Evolutionary conservation across 352 stramenopile genomes (phyloP).

Genomic region (Globisporangium paddicum): DNA sequence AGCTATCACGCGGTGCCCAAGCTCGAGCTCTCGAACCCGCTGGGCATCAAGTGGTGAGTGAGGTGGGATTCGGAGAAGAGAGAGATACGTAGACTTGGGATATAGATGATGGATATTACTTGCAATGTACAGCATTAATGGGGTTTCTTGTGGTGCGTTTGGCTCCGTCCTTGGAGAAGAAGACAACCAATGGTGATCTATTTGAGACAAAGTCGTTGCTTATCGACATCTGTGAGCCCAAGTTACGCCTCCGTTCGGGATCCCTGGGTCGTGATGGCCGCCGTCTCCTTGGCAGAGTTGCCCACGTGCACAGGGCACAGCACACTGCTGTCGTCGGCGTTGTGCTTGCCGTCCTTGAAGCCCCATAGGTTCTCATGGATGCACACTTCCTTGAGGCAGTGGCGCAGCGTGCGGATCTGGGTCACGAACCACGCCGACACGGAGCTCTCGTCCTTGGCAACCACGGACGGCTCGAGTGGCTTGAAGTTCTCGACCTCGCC

Average conservation of each 20-base stretch:
- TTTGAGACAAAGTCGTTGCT: conserved; percentile 11
- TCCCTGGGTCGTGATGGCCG: conserved; percentile 48
- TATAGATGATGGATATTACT: conserved; percentile 4
- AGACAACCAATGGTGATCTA: conserved; percentile 4
- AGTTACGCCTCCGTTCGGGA: conserved; percentile 33
- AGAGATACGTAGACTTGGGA: not conserved
- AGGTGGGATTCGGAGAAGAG: not conserved
- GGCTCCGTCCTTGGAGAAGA: conserved; percentile 3
- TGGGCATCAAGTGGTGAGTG: conserved; percentile 86
- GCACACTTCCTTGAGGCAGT: conserved; percentile 74
- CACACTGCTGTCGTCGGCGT: conserved; percentile 65
- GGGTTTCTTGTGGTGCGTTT: not conserved
- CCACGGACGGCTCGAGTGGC: conserved; percentile 25
- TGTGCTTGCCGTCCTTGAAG: conserved; percentile 67
- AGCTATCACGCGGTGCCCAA: conserved; percentile 83
- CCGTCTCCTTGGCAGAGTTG: conserved; percentile 61
- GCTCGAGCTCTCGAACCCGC: conserved; percentile 77
- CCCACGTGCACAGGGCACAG: conserved; percentile 77
- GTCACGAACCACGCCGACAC: conserved; percentile 57
- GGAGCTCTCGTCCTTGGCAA: conserved; percentile 39
- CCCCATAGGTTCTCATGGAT: conserved; percentile 84
- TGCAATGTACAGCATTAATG: conserved; percentile 15
- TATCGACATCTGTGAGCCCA: conserved; percentile 6
- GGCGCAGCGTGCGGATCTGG: conserved; percentile 58
- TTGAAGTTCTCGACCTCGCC: conserved; percentile 68